phyloP scores from a whole-genome alignment of 176 grass and related monocot genomes.

The Hordeum marinum region DNA sequence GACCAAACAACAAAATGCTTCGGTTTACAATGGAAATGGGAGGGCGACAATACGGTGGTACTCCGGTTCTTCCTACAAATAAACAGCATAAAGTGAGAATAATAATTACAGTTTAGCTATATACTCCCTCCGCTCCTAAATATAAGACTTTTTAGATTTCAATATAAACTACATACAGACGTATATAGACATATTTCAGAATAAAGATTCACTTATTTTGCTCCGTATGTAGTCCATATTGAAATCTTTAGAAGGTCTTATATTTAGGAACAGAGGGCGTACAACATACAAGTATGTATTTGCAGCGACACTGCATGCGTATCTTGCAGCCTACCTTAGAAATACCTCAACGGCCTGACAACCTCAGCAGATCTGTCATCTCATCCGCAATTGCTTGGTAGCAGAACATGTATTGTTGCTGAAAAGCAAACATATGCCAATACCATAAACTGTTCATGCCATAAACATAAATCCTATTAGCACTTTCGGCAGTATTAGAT shows the following conservation, averaged over 20 bases:
- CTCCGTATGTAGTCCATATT: too few species aligned
- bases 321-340: conserved; percentile 11
- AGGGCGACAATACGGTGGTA: not conserved
- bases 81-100: conserved; percentile 3
- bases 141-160: too few species aligned
- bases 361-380: conserved; percentile 60
- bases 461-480: not conserved
- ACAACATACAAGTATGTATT: not conserved
- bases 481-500: not conserved
- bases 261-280: too few species aligned
- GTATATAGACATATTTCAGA: too few species aligned
- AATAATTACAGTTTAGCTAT: not conserved
- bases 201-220: too few species aligned
- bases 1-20: not conserved
- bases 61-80: not conserved
- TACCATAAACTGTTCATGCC: not conserved
- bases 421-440: conserved; percentile 30
- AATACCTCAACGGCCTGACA: conserved; percentile 34
- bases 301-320: not conserved
- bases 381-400: conserved; percentile 74
- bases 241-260: too few species aligned
- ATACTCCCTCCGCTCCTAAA: too few species aligned
- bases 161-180: too few species aligned
- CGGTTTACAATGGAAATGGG: not conserved
- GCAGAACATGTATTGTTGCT: conserved; percentile 93